Conservation (phyloP, 2,329 filamentous ascomycete genomes). For the Pseudogymnoascus sp. region DNA sequence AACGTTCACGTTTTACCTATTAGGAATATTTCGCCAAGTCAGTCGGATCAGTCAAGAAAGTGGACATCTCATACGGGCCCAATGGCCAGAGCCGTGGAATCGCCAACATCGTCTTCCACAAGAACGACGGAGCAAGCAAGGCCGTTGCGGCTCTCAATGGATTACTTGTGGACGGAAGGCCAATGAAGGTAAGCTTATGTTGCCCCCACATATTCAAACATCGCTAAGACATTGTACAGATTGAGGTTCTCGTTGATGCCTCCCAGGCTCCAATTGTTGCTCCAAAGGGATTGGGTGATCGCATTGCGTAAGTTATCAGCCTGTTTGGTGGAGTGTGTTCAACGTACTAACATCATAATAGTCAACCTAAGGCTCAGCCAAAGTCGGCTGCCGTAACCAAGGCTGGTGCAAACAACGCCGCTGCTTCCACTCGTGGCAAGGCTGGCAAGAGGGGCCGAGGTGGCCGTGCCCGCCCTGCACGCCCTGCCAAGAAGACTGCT, state of each 20-base stretch:
- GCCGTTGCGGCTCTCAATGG: constrained; percentile 81
- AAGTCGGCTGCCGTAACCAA: constrained; percentile 76
- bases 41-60: constrained; percentile 83
- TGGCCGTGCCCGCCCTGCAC: constrained; percentile 46
- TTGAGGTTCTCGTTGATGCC: constrained; percentile 84
- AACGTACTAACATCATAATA: constrained; percentile 27
- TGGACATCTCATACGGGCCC: constrained; percentile 87
- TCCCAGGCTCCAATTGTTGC: constrained; percentile 61
- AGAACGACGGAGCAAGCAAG: constrained; percentile 73
- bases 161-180: constrained; percentile 78
- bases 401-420: constrained; percentile 53
- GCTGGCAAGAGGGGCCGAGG: constrained; percentile 45
- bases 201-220: background rate
- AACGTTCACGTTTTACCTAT: constrained; percentile 52
- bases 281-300: constrained; percentile 73
- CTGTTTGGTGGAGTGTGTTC: background rate
- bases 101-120: constrained; percentile 80
- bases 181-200: constrained; percentile 68
- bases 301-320: constrained; percentile 58
- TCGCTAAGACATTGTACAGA: constrained; percentile 41
- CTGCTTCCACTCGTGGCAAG: constrained; percentile 28
- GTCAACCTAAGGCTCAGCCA: constrained; percentile 63
- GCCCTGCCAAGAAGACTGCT: constrained; percentile 76
- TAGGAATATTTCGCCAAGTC: constrained; percentile 96
- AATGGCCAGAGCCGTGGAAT: constrained; percentile 87